Evolutionary conservation across 768 basidiomycete species (phyloP).

Genomic region (Glaciozyma martinii): DNA sequence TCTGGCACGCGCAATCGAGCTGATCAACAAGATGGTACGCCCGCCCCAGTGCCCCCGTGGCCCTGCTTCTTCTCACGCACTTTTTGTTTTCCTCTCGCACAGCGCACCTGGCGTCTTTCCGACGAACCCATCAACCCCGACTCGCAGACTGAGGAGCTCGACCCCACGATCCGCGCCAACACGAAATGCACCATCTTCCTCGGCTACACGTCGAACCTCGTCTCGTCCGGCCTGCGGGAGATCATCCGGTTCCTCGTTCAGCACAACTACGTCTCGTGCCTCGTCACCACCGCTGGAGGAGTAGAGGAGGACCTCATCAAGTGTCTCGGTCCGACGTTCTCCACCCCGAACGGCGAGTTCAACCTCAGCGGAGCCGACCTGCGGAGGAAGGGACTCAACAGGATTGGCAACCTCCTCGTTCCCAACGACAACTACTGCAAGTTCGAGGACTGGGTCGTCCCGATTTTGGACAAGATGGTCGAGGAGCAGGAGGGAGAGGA

Average conservation of each 20-base stretch:
- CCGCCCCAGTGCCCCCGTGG: background rate
- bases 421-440: constrained; percentile 99
- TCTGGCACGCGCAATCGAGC: constrained; percentile 73
- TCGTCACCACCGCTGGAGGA: constrained; percentile 96
- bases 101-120: constrained; percentile 83
- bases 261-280: constrained; percentile 73
- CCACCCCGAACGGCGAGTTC: constrained; percentile 64
- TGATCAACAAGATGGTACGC: constrained; percentile 86
- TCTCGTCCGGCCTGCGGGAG: constrained; percentile 93
- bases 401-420: constrained; percentile 90
- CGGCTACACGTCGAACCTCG: constrained; percentile 96
- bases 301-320: constrained; percentile 99
- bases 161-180: constrained; percentile 54
- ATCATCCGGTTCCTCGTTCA: constrained; percentile 85
- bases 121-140: constrained; percentile 60
- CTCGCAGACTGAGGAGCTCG: constrained; percentile 59
- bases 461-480: constrained; percentile 83
- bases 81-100: background rate
- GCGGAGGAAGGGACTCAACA: constrained; percentile 83
- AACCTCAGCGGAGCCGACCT: constrained; percentile 81
- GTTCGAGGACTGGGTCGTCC: constrained; percentile 98
- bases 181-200: constrained; percentile 84
- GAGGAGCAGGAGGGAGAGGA: constrained; percentile 63
- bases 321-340: constrained; percentile 91
- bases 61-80: background rate